Evolutionary conservation across 345 rosid species (phyloP), one percentile per base, ranked within the genome.

Genomic region (Combretum micranthum): DNA sequence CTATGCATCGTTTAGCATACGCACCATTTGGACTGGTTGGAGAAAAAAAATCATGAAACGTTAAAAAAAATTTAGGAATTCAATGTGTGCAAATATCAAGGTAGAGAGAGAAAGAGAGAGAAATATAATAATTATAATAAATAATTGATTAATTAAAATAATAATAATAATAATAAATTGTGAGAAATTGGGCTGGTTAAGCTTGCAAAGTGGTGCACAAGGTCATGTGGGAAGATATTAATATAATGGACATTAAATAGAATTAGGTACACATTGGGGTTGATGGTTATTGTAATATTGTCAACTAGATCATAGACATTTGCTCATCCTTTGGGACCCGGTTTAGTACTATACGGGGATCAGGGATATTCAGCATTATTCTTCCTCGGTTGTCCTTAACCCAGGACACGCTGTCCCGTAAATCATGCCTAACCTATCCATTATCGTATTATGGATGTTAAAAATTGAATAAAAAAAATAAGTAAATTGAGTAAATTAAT

Each of bases 251-350:
- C 9, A 32, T 32, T 5, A 32, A 25, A 42, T 22, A 53, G 39
- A 63, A 54, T 60, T 55, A 52, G 64, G 56, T 59, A 62, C 16
- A 37, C 55, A 15, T 61, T 50, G 59, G 69, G 69, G 72, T 26
- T 66, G 69, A 42, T 49, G 55, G 52, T 56, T 32, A 56, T 64
- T n/a, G n/a, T n/a, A n/a, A n/a, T n/a, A n/a, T 22, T 77, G 78
- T 80, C 82, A 43, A 70, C 78, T 68, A 20, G 60, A 75, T 37
- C 65, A 54, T 56, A 56, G 70, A 77, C 82, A 70, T 68, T 67
- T 72, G 55, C 65, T 62, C 66, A 69, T 69, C 59, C 64, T 32
- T 44, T 23, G 39, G 39, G 39, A 4, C 39, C 39, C 39, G 56
- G 71, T 56, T 47, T 73, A 75, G 51, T 58, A 20, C 19, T 26